These are phyloP conservation scores for Mercurialis annua DNA, from an alignment of 345 rosid genomes.

Conservation along the genomic window DNA sequence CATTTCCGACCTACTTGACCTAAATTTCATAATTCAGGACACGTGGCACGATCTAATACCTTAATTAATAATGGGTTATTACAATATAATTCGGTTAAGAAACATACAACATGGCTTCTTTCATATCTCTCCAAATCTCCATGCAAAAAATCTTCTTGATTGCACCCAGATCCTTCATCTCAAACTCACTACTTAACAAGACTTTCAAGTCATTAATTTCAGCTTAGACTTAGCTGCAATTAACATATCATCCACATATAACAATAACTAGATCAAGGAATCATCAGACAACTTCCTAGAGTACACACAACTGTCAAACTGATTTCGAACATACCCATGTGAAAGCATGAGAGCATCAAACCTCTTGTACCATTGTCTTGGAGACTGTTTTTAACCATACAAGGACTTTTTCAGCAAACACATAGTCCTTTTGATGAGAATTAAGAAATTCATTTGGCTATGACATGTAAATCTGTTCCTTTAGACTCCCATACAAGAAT, in stretches of 20 bases:
- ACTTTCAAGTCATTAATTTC: no score
- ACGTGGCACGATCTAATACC: no score
- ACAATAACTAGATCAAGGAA: background rate
- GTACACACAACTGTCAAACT: background rate
- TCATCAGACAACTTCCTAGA: background rate
- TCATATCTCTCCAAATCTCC: background rate
- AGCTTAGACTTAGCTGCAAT: background rate
- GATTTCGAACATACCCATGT: background rate
- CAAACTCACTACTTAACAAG: background rate
- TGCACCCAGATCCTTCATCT: no score
- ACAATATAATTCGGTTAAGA: no score
- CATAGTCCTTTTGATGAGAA: background rate
- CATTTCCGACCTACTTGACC: no score
- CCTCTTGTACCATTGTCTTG: constrained; percentile 3
- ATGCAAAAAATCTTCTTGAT: background rate
- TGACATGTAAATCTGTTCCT: background rate
- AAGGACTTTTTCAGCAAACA: constrained; percentile 4
- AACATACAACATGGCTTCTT: no score
- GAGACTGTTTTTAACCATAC: constrained; percentile 1
- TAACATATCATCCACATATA: no score
- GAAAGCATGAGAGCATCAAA: constrained; percentile 1
- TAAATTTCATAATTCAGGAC: no score
- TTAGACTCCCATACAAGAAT: background rate
- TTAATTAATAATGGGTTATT: no score
- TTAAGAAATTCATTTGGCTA: background rate